phyloP scores from a whole-genome alignment of 106 monocot genomes.

The Allium fistulosum region DNA sequence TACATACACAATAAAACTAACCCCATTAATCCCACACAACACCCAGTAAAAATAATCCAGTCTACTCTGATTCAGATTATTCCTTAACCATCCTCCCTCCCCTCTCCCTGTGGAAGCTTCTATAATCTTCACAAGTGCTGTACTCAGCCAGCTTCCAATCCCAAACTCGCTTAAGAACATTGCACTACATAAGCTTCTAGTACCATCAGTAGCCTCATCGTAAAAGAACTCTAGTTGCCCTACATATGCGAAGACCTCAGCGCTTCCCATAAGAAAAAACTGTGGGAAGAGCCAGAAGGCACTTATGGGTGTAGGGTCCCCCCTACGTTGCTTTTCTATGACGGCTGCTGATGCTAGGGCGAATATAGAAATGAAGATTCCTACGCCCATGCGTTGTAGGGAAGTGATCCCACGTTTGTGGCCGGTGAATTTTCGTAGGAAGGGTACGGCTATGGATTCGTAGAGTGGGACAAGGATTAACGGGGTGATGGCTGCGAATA shows the following conservation, averaged over 20 bases:
- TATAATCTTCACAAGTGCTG: slow-evolving; percentile 18
- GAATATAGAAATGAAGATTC: slow-evolving; percentile 29
- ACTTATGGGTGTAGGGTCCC: slow-evolving; percentile 1
- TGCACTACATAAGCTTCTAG: slow-evolving; percentile 26
- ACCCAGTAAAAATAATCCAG: slow-evolving; percentile 48
- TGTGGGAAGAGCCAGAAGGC: slow-evolving; percentile 48
- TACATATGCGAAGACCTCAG: slow-evolving; percentile 39
- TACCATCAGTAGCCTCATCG: slow-evolving; percentile 34
- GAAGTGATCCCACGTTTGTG: slow-evolving; percentile 28
- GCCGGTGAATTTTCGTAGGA: slow-evolving; percentile 26
- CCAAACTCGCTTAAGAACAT: slow-evolving; percentile 26
- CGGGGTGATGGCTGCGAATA: slow-evolving; percentile 27
- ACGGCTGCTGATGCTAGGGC: slow-evolving; percentile 19
- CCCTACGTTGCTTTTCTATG: slow-evolving; percentile 21
- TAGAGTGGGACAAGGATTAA: slow-evolving; percentile 34
- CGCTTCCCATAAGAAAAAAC: slow-evolving; percentile 35
- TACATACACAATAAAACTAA: slow-evolving; percentile 27
- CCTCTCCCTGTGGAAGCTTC: slow-evolving; percentile 10
- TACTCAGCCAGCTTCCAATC: slow-evolving; percentile 24
- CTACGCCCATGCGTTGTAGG: slow-evolving; percentile 45
- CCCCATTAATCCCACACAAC: slow-evolving; percentile 19
- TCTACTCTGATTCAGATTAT: slow-evolving; percentile 26
- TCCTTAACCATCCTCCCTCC: slow-evolving; percentile 32
- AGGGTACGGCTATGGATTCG: slow-evolving; percentile 22
- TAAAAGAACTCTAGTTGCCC: slow-evolving; percentile 61